Evolutionary conservation across 2,329 filamentous ascomycete genomes (phyloP).

Genomic region (Trichoderma afroharzianum): DNA sequence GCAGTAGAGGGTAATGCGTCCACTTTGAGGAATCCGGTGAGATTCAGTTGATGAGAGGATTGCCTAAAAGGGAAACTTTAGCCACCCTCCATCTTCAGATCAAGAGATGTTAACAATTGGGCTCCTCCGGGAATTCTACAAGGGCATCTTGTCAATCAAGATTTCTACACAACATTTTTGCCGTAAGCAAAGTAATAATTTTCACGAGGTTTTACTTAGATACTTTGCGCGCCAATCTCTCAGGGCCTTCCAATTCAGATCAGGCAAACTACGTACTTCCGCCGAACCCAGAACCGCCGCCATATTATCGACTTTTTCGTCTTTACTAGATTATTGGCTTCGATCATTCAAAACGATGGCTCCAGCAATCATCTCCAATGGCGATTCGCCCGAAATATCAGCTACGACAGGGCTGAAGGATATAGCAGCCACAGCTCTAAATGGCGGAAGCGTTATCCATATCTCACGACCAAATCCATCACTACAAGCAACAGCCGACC

Average conservation of each 20-base stretch:
- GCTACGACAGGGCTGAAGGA: not conserved
- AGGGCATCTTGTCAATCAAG: too few relatives aligned
- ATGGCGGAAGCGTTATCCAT: not conserved
- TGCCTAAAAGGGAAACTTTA: slow-evolving; percentile 5
- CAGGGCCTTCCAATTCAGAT: not conserved
- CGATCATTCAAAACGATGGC: not conserved
- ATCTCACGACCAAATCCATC: not conserved
- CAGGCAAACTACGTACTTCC: not conserved
- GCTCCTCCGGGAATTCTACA: not conserved
- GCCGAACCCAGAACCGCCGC: not conserved
- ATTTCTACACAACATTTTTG: not conserved
- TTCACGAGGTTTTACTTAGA: not conserved
- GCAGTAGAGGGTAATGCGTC: not conserved
- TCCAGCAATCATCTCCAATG: not conserved
- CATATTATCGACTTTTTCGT: not conserved
- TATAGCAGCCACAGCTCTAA: not conserved
- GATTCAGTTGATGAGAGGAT: not conserved
- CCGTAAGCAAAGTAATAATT: not conserved
- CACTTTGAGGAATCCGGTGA: not conserved
- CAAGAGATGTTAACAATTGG: too few relatives aligned
- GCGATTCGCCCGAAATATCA: not conserved
- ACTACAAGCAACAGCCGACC: slow-evolving; percentile 6
- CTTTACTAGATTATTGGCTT: not conserved
- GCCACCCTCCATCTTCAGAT: not conserved
- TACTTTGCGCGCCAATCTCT: not conserved